These are phyloP conservation scores for Capsella rubella DNA, from an alignment of 441 rosid genomes.

Conservation along the genomic window DNA sequence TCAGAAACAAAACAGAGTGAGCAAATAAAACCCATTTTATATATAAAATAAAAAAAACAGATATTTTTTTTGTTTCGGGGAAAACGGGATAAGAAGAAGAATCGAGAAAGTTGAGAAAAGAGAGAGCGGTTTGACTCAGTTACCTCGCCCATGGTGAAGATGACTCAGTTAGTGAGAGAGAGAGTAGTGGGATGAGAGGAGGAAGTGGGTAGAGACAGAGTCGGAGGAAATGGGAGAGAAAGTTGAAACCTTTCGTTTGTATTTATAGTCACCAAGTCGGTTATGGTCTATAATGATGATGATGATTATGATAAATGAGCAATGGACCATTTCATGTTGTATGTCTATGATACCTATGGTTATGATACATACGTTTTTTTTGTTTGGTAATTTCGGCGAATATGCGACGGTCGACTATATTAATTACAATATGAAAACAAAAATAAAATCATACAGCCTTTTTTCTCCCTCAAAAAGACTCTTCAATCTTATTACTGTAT, in stretches of 20 bases:
- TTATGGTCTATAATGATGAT: slow-evolving; percentile 5
- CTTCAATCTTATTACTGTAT: background rate
- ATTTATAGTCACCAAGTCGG: slow-evolving; percentile 40
- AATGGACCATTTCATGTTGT: background rate
- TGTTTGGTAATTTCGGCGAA: background rate
- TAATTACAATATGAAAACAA: background rate
- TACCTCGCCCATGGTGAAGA: slow-evolving; percentile 53
- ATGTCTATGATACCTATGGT: slow-evolving; percentile 1
- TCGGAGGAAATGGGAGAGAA: slow-evolving; percentile 31
- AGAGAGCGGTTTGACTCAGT: slow-evolving; percentile 19
- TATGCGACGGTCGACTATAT: background rate
- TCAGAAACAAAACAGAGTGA: slow-evolving; percentile 33
- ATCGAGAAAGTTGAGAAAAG: background rate
- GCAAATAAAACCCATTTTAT: slow-evolving; percentile 32
- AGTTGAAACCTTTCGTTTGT: slow-evolving; percentile 29
- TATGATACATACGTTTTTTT: background rate
- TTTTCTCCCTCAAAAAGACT: background rate
- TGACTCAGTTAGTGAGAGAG: slow-evolving; percentile 28
- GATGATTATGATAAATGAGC: background rate
- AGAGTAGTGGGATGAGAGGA: slow-evolving; percentile 6
- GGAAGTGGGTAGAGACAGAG: slow-evolving; percentile 38
- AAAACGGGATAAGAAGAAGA: slow-evolving; percentile 1
- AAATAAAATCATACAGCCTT: background rate
- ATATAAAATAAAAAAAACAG: no score
- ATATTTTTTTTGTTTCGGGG: no score